phyloP scores from a whole-genome alignment of 495 filamentous ascomycete species.

The Astrothelium subdiscretum region DNA sequence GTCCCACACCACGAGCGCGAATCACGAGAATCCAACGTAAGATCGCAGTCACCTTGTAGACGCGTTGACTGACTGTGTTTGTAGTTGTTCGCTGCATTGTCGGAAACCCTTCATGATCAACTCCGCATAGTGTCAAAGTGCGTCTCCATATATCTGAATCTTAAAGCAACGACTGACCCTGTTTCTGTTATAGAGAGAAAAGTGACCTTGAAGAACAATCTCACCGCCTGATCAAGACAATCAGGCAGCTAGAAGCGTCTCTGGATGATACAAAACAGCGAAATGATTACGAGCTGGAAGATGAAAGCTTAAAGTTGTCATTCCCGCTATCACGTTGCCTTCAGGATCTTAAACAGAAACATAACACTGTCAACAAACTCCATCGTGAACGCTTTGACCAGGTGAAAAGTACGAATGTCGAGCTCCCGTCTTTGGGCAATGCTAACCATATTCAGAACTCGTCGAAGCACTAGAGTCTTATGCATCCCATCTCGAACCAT shows the following conservation, averaged over 20 bases:
- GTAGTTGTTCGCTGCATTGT: slow-evolving; percentile 77
- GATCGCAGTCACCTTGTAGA: slow-evolving; percentile 13
- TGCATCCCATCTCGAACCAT: slow-evolving; percentile 80
- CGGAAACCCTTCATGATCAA: slow-evolving; percentile 76
- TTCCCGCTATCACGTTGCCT: slow-evolving; percentile 73
- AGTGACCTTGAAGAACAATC: slow-evolving; percentile 76
- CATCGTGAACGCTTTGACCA: slow-evolving; percentile 87
- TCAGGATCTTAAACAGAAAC: slow-evolving; percentile 70
- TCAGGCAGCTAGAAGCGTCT: slow-evolving; percentile 87
- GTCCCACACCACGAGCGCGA: slow-evolving; percentile 84
- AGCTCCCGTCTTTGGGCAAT: not conserved
- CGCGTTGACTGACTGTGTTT: not conserved
- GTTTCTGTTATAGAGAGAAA: slow-evolving; percentile 54
- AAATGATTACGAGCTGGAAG: slow-evolving; percentile 48
- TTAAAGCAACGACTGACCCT: slow-evolving; percentile 12
- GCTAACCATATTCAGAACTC: slow-evolving; percentile 49
- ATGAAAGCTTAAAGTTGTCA: slow-evolving; percentile 59
- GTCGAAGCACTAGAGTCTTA: slow-evolving; percentile 89
- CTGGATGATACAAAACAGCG: slow-evolving; percentile 61
- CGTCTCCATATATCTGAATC: slow-evolving; percentile 12
- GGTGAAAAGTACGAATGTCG: slow-evolving; percentile 63
- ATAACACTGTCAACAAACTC: slow-evolving; percentile 61
- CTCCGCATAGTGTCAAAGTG: slow-evolving; percentile 63
- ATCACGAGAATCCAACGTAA: slow-evolving; percentile 71
- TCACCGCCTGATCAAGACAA: slow-evolving; percentile 67